Percentiles rank a stretch among this genome's conserved stretches.
These are phyloP conservation scores for Laburnicola sp. DNA, from an alignment of 2,329 filamentous ascomycete species.

Conservation along the genomic window DNA sequence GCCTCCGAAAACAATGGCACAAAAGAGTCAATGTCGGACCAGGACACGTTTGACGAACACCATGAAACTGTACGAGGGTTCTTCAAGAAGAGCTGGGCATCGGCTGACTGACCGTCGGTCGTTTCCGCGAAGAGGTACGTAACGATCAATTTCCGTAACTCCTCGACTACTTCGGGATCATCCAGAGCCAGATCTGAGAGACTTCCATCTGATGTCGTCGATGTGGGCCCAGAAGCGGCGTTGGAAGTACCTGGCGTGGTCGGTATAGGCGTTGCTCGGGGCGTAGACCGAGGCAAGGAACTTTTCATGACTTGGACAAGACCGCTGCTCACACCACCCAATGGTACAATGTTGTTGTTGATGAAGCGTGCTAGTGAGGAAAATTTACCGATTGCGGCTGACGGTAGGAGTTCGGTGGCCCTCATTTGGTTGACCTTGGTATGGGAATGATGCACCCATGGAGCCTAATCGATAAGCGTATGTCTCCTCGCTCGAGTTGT, in stretches of 20 bases:
- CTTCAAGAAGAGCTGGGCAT: constrained; percentile 33
- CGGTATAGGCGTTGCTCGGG: constrained; percentile 18
- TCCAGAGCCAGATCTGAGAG: constrained; percentile 16
- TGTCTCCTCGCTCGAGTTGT: neutral
- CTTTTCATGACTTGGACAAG: constrained; percentile 21
- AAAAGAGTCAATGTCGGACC: constrained; percentile 31
- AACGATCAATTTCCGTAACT: constrained; percentile 27
- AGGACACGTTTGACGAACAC: constrained; percentile 23
- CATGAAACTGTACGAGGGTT: constrained; percentile 27
- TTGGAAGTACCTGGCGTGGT: constrained; percentile 11
- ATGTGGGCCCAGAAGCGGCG: neutral
- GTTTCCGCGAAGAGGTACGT: constrained; percentile 32
- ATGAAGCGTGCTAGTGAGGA: constrained; percentile 24
- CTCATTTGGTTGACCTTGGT: constrained; percentile 24
- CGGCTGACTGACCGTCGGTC: constrained; percentile 31
- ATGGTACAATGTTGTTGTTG: constrained; percentile 29
- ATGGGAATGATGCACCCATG: constrained; percentile 38
- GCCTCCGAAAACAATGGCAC: constrained; percentile 29
- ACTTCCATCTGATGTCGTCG: neutral
- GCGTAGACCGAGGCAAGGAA: constrained; percentile 10
- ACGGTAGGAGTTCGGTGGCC: constrained; percentile 31
- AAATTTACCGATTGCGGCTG: constrained; percentile 31
- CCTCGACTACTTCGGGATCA: constrained; percentile 23
- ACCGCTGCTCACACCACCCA: constrained; percentile 24
- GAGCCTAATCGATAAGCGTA: constrained; percentile 15